These are phyloP conservation scores for Ehretia macrophylla DNA, from an alignment of 257 asterid genomes.

Conservation along the genomic window DNA sequence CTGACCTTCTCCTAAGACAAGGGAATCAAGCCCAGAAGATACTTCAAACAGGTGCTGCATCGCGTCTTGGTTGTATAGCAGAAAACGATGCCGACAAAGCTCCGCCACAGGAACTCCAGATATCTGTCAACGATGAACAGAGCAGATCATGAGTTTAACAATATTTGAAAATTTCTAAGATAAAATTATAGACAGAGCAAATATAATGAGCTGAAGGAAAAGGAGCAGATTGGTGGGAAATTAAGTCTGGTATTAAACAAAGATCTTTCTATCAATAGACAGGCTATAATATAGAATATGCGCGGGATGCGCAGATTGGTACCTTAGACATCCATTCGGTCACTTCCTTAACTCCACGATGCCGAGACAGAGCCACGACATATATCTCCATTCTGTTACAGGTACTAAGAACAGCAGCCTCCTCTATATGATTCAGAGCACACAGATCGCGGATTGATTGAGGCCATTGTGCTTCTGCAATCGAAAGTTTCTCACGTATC, in stretches of 20 bases:
- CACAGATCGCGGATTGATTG: constrained; percentile 69
- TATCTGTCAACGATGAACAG: too few relatives aligned
- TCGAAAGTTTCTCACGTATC: constrained; percentile 78
- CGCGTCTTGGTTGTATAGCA: constrained; percentile 67
- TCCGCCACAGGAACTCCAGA: constrained; percentile 74
- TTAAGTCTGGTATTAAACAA: too few relatives aligned
- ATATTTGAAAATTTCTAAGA: too few relatives aligned
- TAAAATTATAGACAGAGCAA: too few relatives aligned
- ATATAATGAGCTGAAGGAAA: too few relatives aligned
- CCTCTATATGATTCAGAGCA: constrained; percentile 72
- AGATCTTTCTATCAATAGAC: too few relatives aligned
- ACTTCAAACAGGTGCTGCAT: constrained; percentile 75
- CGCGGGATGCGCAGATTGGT: not conserved
- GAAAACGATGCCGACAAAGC: constrained; percentile 52
- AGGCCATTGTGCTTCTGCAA: constrained; percentile 84
- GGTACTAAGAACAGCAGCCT: constrained; percentile 92
- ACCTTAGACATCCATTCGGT: too few relatives aligned
- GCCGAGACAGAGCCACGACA: constrained; percentile 66
- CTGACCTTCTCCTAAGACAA: too few relatives aligned
- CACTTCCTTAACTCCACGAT: constrained; percentile 88
- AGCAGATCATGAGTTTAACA: too few relatives aligned
- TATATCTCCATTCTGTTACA: constrained; percentile 88
- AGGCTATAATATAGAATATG: too few relatives aligned
- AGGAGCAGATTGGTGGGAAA: too few relatives aligned
- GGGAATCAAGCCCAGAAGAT: constrained; percentile 88